Evolutionary conservation across 2,329 filamentous ascomycete genomes (phyloP).

Genomic region (Parascedosporium putredinis): DNA sequence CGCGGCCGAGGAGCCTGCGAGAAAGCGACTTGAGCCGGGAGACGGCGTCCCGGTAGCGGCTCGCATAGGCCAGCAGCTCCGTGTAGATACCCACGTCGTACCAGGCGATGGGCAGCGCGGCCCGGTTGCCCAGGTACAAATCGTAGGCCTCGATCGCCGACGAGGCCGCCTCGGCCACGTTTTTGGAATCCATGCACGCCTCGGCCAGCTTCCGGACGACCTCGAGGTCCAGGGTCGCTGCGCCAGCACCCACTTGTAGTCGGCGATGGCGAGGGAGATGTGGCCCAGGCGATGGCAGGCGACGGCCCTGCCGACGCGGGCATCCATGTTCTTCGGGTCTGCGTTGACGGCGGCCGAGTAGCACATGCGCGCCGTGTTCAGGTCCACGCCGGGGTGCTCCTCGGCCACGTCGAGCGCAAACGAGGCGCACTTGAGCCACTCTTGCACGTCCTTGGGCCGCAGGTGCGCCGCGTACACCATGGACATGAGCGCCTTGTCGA

Average conservation of each 20-base stretch:
- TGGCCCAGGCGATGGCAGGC: conserved; percentile 47
- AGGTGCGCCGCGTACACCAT: conserved; percentile 53
- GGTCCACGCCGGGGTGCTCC: conserved; percentile 33
- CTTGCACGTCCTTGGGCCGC: conserved; percentile 46
- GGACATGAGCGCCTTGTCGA: conserved; percentile 46
- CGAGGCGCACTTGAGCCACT: conserved; percentile 49
- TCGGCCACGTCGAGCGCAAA: conserved; percentile 42
- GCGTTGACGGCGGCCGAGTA: conserved; percentile 50
- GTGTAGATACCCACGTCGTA: conserved; percentile 77
- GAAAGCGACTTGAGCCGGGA: conserved; percentile 59
- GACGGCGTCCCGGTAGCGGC: conserved; percentile 56
- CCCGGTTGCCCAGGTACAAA: conserved; percentile 32
- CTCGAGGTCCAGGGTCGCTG: conserved; percentile 42
- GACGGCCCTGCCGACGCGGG: conserved; percentile 48
- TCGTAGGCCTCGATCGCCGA: conserved; percentile 39
- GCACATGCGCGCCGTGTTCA: conserved; percentile 46
- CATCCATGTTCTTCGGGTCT: conserved; percentile 45
- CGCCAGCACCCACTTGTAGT: conserved; percentile 46
- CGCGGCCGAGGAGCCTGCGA: conserved; percentile 73
- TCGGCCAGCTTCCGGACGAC: conserved; percentile 46
- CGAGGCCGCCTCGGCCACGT: conserved; percentile 26
- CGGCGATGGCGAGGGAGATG: conserved; percentile 40
- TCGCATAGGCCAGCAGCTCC: conserved; percentile 62
- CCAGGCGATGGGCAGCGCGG: conserved; percentile 45
- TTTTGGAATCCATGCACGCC: conserved; percentile 41